Percentiles rank a stretch among this genome's conserved stretches.
Conservation (phyloP, 345 rosid genomes). For the Populus deltoides region DNA sequence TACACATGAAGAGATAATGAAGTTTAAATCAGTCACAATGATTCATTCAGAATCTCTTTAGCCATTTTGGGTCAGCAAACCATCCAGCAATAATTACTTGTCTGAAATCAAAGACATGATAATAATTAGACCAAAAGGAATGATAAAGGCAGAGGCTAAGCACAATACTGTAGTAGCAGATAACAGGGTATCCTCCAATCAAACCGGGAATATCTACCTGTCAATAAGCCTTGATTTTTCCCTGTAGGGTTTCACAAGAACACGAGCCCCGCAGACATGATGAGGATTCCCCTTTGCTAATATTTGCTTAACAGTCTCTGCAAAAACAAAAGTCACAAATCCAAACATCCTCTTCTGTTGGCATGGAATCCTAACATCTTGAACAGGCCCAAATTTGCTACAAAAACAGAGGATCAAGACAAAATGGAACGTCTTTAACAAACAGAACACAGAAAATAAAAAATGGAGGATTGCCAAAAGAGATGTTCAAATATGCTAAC, state of each 20-base stretch:
- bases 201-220: constrained; percentile 31
- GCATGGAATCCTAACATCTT: constrained; percentile 95
- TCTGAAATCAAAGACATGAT: not conserved
- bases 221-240: constrained; percentile 75
- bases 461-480: not conserved
- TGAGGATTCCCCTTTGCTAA: constrained; percentile 91
- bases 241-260: constrained; percentile 91
- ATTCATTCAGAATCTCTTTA: constrained; percentile 11
- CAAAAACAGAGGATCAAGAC: constrained; percentile 4
- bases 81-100: not conserved
- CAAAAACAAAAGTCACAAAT: constrained; percentile 69
- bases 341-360: constrained; percentile 96
- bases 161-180: not conserved
- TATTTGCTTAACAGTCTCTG: constrained; percentile 69
- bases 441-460: not conserved
- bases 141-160: not conserved
- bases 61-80: not conserved
- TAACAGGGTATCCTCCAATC: not conserved
- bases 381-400: constrained; percentile 81
- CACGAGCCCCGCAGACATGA: constrained; percentile 88
- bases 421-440: not conserved
- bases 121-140: not conserved
- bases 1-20: constrained; percentile 14
- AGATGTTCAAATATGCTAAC: constrained; percentile 19
- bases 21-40: constrained; percentile 6